Evolutionary conservation across 495 filamentous ascomycete genomes (phyloP).

Genomic region (Podospora tetraspora): DNA sequence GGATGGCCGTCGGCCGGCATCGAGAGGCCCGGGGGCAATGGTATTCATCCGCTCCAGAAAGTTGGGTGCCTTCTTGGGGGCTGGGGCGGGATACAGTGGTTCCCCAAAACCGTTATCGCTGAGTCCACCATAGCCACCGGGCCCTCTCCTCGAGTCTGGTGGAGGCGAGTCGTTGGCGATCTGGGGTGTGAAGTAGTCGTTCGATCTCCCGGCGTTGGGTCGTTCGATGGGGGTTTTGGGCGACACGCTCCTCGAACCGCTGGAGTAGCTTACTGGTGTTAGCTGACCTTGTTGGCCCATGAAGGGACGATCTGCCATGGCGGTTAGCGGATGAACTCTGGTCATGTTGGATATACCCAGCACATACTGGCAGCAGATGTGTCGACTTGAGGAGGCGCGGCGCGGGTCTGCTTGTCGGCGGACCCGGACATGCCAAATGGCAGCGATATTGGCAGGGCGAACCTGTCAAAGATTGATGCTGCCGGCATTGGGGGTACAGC

Average conservation of each 20-base stretch:
- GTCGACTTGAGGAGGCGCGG: slow-evolving; percentile 48
- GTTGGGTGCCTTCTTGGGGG: slow-evolving; percentile 41
- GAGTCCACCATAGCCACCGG: slow-evolving; percentile 39
- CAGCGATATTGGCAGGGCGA: slow-evolving; percentile 19
- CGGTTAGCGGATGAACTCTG: slow-evolving; percentile 27
- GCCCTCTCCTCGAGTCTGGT: slow-evolving; percentile 26
- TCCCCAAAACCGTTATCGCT: slow-evolving; percentile 51
- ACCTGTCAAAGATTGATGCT: slow-evolving; percentile 37
- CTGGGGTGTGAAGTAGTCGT: slow-evolving; percentile 38
- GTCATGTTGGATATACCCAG: slow-evolving; percentile 2
- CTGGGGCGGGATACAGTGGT: slow-evolving; percentile 26
- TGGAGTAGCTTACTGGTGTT: slow-evolving; percentile 56
- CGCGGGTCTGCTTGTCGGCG: slow-evolving; percentile 28
- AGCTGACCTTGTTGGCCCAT: slow-evolving; percentile 48
- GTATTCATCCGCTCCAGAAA: slow-evolving; percentile 57
- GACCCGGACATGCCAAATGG: slow-evolving; percentile 22
- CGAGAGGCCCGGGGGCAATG: slow-evolving; percentile 64
- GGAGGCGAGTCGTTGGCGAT: slow-evolving; percentile 32
- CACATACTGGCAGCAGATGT: slow-evolving; percentile 53
- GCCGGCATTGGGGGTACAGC: slow-evolving; percentile 27
- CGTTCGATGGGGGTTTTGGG: slow-evolving; percentile 48
- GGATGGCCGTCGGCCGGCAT: slow-evolving; percentile 33
- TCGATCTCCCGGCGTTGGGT: slow-evolving; percentile 29
- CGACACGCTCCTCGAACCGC: slow-evolving; percentile 52
- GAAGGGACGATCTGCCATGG: slow-evolving; percentile 55